These are phyloP conservation scores for Crucihimalaya himalaica DNA, from an alignment of 345 rosid genomes.

Conservation along the genomic window DNA sequence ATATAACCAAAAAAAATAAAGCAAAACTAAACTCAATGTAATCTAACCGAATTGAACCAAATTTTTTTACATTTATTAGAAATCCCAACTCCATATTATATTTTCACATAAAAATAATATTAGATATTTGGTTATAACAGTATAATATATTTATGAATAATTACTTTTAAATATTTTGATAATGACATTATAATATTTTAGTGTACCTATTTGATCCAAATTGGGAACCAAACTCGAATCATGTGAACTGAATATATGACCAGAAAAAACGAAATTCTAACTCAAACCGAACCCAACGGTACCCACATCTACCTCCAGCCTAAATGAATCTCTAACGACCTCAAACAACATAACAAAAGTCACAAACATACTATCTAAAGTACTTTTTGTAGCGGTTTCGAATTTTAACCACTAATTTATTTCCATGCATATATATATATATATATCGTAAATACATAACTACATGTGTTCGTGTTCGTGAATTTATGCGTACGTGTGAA, in stretches of 20 bases:
- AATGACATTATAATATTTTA: background rate
- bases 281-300: background rate
- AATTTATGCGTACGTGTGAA: background rate
- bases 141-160: too few species aligned
- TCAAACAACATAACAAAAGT: background rate
- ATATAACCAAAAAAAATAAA: background rate
- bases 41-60: background rate
- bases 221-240: background rate
- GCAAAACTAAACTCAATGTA: background rate
- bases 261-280: background rate
- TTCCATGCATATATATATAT: background rate
- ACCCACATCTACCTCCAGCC: background rate
- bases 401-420: background rate
- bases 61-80: background rate
- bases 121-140: background rate
- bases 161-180: background rate
- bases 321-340: background rate
- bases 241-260: background rate
- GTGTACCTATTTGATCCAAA: background rate
- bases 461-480: background rate
- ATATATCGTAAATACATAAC: background rate
- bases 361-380: background rate
- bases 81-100: background rate
- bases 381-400: background rate
- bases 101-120: background rate